Conservation (phyloP, 2,329 filamentous ascomycete species). For the Trichoderma harzianum region DNA sequence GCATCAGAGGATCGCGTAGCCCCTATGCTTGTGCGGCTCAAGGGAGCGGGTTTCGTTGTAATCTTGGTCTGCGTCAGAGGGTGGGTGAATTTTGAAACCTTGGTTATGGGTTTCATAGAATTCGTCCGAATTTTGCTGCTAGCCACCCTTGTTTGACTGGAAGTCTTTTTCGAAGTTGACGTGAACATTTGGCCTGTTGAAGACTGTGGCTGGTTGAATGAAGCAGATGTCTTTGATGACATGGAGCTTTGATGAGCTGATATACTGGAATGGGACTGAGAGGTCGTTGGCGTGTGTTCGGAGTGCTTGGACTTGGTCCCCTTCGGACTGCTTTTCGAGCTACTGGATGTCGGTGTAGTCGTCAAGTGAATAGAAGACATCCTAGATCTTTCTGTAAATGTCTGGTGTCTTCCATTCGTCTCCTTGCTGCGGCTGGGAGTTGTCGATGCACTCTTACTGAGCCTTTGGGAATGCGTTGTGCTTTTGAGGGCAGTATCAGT, state of each 20-base stretch:
- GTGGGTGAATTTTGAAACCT: background rate
- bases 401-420: background rate
- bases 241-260: background rate
- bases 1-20: background rate
- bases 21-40: background rate
- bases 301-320: background rate
- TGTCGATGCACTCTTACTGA: background rate
- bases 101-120: background rate
- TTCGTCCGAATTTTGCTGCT: background rate
- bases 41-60: background rate
- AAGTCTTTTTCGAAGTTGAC: background rate
- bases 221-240: background rate
- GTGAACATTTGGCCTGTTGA: background rate
- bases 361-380: background rate
- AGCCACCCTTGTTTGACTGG: background rate
- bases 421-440: background rate
- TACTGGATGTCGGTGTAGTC: background rate
- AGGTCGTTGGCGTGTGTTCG: background rate
- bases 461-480: background rate
- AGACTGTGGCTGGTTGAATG: background rate
- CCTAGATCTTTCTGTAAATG: background rate
- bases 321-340: background rate
- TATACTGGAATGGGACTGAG: background rate
- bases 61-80: background rate
- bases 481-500: background rate